Conservation (phyloP, 345 rosid species). For the Eucalyptus cladocalyx region DNA sequence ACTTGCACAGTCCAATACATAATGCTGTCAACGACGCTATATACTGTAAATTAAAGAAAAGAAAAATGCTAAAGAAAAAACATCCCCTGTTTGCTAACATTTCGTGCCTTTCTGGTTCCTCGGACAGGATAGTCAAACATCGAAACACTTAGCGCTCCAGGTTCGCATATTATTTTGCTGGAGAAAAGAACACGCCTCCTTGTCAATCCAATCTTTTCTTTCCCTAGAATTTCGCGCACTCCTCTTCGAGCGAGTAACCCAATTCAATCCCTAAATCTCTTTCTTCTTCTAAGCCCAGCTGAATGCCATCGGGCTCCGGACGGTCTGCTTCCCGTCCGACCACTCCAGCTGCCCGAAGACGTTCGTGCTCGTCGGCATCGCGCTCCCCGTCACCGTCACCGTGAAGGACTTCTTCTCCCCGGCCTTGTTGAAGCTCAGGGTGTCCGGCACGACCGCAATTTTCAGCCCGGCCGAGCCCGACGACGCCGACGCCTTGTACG, state of each 20-base stretch:
- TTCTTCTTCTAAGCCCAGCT: conserved; percentile 37
- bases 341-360: conserved; percentile 55
- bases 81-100: neutral
- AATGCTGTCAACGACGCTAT: neutral
- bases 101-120: neutral
- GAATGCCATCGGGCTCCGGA: conserved; percentile 75
- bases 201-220: neutral
- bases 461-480: neutral
- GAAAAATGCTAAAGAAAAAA: neutral
- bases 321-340: conserved; percentile 68
- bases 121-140: neutral
- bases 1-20: neutral
- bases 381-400: conserved; percentile 45
- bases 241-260: neutral
- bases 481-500: neutral
- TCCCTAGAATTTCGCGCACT: neutral
- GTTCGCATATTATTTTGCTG: neutral
- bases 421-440: conserved; percentile 44
- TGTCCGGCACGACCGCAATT: neutral
- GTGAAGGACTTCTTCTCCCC: conserved; percentile 69
- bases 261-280: neutral
- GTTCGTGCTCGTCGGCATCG: conserved; percentile 21
- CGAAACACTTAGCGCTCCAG: neutral
- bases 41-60: neutral
- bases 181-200: neutral